A percentile compares a stretch with the other conserved stretches of the same genome.
Conservation (phyloP, 2,329 filamentous ascomycete genomes). For the Fusarium caatingaense region DNA sequence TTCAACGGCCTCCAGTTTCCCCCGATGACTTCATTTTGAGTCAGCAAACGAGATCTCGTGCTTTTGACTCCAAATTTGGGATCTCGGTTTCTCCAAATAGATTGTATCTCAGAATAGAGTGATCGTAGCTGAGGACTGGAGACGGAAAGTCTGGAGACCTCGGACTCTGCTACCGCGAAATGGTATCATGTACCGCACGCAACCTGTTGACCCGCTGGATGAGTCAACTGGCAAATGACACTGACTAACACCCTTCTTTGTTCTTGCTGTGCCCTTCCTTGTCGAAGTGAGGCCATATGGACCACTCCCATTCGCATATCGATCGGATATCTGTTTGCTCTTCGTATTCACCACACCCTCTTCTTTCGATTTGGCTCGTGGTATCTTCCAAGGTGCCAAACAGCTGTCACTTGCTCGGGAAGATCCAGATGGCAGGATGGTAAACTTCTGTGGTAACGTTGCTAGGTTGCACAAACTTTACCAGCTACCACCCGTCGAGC, state of each 20-base stretch:
- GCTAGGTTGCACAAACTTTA: conserved; percentile 29
- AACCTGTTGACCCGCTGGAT: conserved; percentile 22
- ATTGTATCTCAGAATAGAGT: conserved; percentile 20
- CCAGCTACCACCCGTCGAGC: conserved; percentile 9
- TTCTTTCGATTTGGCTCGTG: conserved; percentile 1
- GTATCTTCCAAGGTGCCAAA: conserved; percentile 9
- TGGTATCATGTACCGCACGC: neutral
- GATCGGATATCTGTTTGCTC: conserved; percentile 16
- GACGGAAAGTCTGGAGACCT: conserved; percentile 19
- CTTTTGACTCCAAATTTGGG: conserved; percentile 8
- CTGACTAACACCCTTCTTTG: conserved; percentile 16
- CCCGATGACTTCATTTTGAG: conserved; percentile 39
- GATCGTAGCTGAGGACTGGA: conserved; percentile 15
- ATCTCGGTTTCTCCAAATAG: conserved; percentile 32
- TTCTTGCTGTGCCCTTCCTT: conserved; percentile 22
- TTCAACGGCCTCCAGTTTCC: conserved; percentile 12
- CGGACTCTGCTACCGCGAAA: neutral
- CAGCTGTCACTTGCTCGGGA: conserved; percentile 25
- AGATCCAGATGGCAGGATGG: conserved; percentile 10
- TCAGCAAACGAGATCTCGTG: conserved; percentile 12
- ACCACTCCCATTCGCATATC: conserved; percentile 8
- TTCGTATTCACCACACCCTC: conserved; percentile 36
- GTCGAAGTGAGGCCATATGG: conserved; percentile 12
- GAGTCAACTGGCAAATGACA: conserved; percentile 32
- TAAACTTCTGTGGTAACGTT: conserved; percentile 39